Base-by-base conservation (phyloP, 1,284 basidiomycete genomes). In the Ceratobasidium theobromae region DNA sequence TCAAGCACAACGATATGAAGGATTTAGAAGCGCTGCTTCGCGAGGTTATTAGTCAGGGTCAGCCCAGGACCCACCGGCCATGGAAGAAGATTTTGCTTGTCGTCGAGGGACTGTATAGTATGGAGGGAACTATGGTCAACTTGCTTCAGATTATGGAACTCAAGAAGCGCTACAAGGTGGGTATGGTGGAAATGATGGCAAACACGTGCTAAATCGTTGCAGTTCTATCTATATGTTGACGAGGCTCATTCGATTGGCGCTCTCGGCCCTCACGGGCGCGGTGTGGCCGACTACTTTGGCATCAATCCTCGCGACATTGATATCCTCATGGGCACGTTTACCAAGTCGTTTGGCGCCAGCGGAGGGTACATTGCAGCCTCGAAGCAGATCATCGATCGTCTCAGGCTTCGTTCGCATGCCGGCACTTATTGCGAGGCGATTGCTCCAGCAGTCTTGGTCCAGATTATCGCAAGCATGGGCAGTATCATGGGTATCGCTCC, bases 41-140 rank as follows among this genome's bases (percentile, higher is more conserved):
- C 49, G 97, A 99, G 78, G 89, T 87, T 49, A 97, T 99, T 78
- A 93, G 89, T 71, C 96, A 99, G 77, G 96, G 96, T 27, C 96
- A 98, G 77, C 95, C 96, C 1, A 89, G 95, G 78, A 98, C 95
- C 0, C 97, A 98, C 76, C 79, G 96, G 16, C 97, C 96, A 1
- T 99, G 96, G 96, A 98, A 97, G 82, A 98, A 98, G 82, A 99
- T 99, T 70, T 75, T 99, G 51, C 72, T 99, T 53, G 86, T 98
- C 67, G 94, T 99, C 35, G 96, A 99, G 76, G 96, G 96, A 2
- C 77, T 99, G 51, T 99, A 93, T 80, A 95, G 91, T 70, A 99
- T 99, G 97, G 96, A 99, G 77, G 97, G 96, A 25, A 95, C 92
- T 5, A 75, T 99, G 69, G 87, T 91, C 62, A 87, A 98, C 76